These are phyloP conservation scores for Biscogniauxia marginata DNA, from an alignment of 2,329 filamentous ascomycete species.

Conservation along the genomic window DNA sequence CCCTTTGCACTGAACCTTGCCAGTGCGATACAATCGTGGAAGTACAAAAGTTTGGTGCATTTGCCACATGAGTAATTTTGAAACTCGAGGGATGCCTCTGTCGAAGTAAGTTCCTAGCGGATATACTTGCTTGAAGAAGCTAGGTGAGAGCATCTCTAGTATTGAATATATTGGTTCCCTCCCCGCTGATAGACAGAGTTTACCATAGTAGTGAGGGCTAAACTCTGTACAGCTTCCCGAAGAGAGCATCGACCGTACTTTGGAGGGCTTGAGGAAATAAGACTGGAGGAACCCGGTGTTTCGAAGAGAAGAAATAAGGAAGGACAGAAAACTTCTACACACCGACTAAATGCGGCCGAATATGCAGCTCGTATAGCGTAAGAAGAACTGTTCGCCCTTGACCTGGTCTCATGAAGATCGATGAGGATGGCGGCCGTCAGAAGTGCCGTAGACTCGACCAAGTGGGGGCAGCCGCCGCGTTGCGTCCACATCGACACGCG, in stretches of 20 bases:
- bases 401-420: conserved; percentile 47
- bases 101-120: background rate
- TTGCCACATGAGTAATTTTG: background rate
- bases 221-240: background rate
- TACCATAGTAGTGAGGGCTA: background rate
- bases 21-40: background rate
- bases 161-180: no score
- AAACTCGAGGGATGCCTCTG: no score
- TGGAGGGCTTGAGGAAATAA: background rate
- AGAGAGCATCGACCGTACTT: background rate
- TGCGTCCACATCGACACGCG: conserved; percentile 68
- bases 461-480: conserved; percentile 71
- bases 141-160: background rate
- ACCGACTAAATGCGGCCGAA: conserved; percentile 73
- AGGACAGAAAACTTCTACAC: conserved; percentile 32
- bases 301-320: conserved; percentile 1
- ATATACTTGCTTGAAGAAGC: background rate
- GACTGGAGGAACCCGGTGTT: background rate
- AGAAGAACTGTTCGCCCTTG: conserved; percentile 38
- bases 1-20: background rate
- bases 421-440: conserved; percentile 67
- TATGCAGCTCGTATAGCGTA: conserved; percentile 70
- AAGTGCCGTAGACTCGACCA: conserved; percentile 76
- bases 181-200: background rate
- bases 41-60: background rate